Evolutionary conservation across 495 filamentous ascomycete species (phyloP).

Genomic region (Beverwykella pulmonaria): DNA sequence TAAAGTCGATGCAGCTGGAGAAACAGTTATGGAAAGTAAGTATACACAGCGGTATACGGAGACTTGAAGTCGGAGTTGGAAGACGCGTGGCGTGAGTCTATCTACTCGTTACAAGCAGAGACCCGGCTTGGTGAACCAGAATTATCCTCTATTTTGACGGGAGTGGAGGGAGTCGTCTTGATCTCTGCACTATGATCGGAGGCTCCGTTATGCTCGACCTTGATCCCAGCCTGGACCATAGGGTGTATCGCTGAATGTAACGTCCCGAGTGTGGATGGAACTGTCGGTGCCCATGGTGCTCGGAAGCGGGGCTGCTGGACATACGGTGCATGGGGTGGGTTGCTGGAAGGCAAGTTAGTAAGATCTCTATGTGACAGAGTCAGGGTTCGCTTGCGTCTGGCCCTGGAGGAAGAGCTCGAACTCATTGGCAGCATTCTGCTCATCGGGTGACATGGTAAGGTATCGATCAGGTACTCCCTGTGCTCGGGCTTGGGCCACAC

Average conservation of each 20-base stretch:
- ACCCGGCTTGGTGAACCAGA: slow-evolving; percentile 20
- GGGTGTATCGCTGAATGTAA: slow-evolving; percentile 28
- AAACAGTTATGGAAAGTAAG: slow-evolving; percentile 18
- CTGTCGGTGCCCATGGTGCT: slow-evolving; percentile 25
- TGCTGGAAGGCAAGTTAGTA: slow-evolving; percentile 8
- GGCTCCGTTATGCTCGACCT: slow-evolving; percentile 22
- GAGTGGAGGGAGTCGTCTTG: slow-evolving; percentile 37
- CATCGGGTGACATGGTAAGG: slow-evolving; percentile 31
- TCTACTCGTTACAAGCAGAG: slow-evolving; percentile 16
- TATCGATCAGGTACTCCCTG: slow-evolving; percentile 46
- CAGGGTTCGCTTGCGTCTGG: slow-evolving; percentile 11
- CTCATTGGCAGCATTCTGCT: slow-evolving; percentile 35
- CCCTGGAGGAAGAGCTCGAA: slow-evolving; percentile 39
- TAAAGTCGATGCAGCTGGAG: background rate
- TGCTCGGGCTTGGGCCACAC: slow-evolving; percentile 50
- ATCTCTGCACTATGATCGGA: slow-evolving; percentile 28
- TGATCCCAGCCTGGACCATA: slow-evolving; percentile 24
- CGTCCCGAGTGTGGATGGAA: slow-evolving; percentile 32
- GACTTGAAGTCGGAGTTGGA: background rate
- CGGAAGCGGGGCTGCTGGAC: slow-evolving; percentile 22
- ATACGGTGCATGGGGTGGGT: background rate
- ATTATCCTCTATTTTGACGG: slow-evolving; percentile 25
- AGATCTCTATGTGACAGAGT: background rate
- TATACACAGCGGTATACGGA: slow-evolving; percentile 1
- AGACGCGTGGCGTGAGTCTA: background rate